Evolutionary conservation across 352 stramenopile genomes (phyloP).

Genomic region (Phytophthora pini): DNA sequence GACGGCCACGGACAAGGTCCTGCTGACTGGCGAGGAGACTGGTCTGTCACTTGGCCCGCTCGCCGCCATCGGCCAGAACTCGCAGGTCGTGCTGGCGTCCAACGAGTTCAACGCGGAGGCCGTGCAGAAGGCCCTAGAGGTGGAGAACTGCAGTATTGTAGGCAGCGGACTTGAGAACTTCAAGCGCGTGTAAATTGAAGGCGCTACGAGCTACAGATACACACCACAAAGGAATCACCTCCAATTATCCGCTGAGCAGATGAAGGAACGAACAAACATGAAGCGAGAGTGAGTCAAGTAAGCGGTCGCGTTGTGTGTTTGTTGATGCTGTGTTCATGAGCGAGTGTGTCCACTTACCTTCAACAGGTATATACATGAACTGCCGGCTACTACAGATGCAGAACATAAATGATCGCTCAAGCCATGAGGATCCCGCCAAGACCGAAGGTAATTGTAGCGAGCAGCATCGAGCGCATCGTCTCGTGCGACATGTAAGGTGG

Average conservation of each 20-base stretch:
- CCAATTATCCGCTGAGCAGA: constrained; percentile 24
- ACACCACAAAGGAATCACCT: constrained; percentile 15
- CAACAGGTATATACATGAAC: constrained; percentile 3
- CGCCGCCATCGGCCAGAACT: constrained; percentile 75
- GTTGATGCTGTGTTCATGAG: not conserved
- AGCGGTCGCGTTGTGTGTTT: constrained; percentile 19
- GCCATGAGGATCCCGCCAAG: constrained; percentile 92
- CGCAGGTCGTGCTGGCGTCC: constrained; percentile 82
- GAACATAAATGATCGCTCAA: constrained; percentile 28
- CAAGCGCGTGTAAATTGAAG: constrained; percentile 78
- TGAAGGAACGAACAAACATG: constrained; percentile 39
- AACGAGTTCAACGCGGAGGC: constrained; percentile 72
- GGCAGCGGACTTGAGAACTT: constrained; percentile 78
- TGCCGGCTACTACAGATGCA: constrained; percentile 1
- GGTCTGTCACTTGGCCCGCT: constrained; percentile 76
- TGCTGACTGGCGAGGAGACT: constrained; percentile 72
- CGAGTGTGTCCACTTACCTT: not conserved
- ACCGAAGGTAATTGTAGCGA: constrained; percentile 95
- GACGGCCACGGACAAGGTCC: constrained; percentile 83
- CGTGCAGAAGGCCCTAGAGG: constrained; percentile 75
- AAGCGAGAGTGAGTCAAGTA: constrained; percentile 42
- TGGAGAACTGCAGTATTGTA: constrained; percentile 83
- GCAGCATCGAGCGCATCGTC: constrained; percentile 91
- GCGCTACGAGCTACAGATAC: constrained; percentile 19
- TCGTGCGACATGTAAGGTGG: constrained; percentile 93